Percentiles rank a stretch among this genome's conserved stretches.
Evolutionary conservation across 345 rosid genomes (phyloP).

Genomic region (Bruguiera parviflora): DNA sequence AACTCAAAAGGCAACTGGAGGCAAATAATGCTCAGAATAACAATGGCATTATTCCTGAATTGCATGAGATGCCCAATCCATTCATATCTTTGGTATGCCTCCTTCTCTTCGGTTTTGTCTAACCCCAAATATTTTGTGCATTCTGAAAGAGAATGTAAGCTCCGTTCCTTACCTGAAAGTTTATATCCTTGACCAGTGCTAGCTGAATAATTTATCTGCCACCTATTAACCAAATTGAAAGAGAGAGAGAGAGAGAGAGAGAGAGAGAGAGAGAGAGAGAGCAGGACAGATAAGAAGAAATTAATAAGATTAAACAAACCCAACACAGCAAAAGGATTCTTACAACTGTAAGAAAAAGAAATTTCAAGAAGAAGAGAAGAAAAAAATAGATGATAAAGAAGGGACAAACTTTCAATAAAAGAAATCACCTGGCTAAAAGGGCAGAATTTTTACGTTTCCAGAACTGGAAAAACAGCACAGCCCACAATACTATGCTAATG

Average conservation of each 20-base stretch:
- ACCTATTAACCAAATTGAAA: conserved; percentile 38
- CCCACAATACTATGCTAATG: conserved; percentile 65
- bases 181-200: conserved; percentile 57
- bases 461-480: conserved; percentile 85
- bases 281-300: background rate
- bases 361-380: background rate
- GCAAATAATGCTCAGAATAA: conserved; percentile 74
- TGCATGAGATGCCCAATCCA: conserved; percentile 75
- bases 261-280: background rate
- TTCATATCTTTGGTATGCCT: conserved; percentile 77
- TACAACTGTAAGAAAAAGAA: background rate
- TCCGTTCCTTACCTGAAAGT: conserved; percentile 55
- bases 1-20: conserved; percentile 97
- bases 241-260: conserved; percentile 3
- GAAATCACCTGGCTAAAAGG: conserved; percentile 61
- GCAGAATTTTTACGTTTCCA: conserved; percentile 94
- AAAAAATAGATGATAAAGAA: background rate
- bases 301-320: background rate
- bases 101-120: conserved; percentile 58
- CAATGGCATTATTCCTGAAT: conserved; percentile 67
- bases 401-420: background rate
- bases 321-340: background rate
- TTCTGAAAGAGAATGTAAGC: conserved; percentile 48
- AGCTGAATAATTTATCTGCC: conserved; percentile 71
- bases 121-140: conserved; percentile 36